Base-by-base conservation (phyloP, 331 rosid genomes). In the Acacia concinna region DNA sequence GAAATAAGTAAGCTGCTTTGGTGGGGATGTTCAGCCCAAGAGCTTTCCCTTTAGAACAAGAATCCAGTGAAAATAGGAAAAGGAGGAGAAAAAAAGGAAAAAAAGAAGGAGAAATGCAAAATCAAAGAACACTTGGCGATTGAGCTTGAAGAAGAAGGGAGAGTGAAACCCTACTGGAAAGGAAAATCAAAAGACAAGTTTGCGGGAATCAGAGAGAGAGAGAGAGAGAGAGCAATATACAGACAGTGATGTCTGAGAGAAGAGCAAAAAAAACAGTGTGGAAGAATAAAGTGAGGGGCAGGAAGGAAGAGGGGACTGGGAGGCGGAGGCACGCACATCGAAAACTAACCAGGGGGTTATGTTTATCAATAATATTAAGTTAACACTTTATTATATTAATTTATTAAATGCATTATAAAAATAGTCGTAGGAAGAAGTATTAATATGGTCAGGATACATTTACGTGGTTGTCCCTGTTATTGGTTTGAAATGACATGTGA, bases 241-340 rank as follows among this genome's bases (percentile, higher is more conserved):
- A 17, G 82, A 79, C 51, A 31, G 71, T 28, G 78, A 79, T 57
- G 72, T 71, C 30, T 70, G 82, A 68, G 47, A 41, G 49, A 31
- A 23, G 66, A 67, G 70, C 80, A 27, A 71, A 71, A 81, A 84
- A 74, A 82, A 80, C 90, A 82, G 87, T 81, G 82, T 25, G 37
- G 82, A 82, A 34, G 85, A 83, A 82, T 81, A 65, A 74, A 82
- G 81, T 52, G 82, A 71, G 72, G 13, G 38, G 43, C 6, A n/a
- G 15, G 75, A 35, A 9, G 34, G 31, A 4, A 23, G 30, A 23
- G 17, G 5, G 6, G 74, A 37, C 41, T 38, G 1, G 67, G 73
- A 51, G 66, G 87, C 90, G 59, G 75, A 35, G 66, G 86, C 92
- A 81, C 97, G 71, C 75, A 86, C 59, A 89, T 71, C 97, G 90